Evolutionary conservation across 2,329 filamentous ascomycete genomes (phyloP).

Genomic region (Celoporthe dispersa): DNA sequence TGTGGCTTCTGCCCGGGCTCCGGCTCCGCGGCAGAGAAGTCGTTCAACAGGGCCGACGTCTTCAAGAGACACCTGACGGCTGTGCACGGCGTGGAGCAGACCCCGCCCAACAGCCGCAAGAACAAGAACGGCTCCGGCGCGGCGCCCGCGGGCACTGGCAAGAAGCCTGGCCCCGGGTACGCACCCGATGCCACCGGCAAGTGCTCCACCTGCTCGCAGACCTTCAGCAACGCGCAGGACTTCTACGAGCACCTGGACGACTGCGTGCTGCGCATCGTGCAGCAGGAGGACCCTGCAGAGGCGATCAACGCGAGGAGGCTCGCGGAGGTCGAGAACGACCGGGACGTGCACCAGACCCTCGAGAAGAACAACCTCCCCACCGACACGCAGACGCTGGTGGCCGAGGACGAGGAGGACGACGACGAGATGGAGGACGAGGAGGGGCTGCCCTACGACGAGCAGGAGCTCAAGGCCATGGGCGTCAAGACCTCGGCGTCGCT

Average conservation of each 20-base stretch:
- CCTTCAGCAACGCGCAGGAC: conserved; percentile 91
- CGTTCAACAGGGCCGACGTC: conserved; percentile 92
- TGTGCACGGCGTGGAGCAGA: conserved; percentile 91
- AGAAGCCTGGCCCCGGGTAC: conserved; percentile 69
- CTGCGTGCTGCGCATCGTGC: conserved; percentile 72
- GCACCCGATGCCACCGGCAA: conserved; percentile 84
- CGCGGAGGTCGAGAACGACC: conserved; percentile 68
- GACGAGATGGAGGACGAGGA: conserved; percentile 58
- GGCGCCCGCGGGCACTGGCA: conserved; percentile 47
- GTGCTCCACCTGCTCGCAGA: conserved; percentile 91
- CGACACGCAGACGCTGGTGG: conserved; percentile 39
- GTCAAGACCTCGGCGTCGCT: conserved; percentile 47
- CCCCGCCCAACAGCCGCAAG: conserved; percentile 87
- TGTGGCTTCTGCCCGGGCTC: conserved; percentile 93
- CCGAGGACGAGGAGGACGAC: conserved; percentile 50
- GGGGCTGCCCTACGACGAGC: conserved; percentile 58
- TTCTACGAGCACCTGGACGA: conserved; percentile 97
- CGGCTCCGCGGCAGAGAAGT: conserved; percentile 88
- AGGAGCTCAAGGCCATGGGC: conserved; percentile 54
- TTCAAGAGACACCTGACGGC: conserved; percentile 94
- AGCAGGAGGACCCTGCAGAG: conserved; percentile 72
- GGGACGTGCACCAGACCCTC: conserved; percentile 63
- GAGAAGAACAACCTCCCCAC: conserved; percentile 66
- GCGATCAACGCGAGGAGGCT: conserved; percentile 70
- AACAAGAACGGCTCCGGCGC: conserved; percentile 50